Evolutionary conservation across 1,284 basidiomycete genomes (phyloP).

Genomic region (Polyporus tsugae): DNA sequence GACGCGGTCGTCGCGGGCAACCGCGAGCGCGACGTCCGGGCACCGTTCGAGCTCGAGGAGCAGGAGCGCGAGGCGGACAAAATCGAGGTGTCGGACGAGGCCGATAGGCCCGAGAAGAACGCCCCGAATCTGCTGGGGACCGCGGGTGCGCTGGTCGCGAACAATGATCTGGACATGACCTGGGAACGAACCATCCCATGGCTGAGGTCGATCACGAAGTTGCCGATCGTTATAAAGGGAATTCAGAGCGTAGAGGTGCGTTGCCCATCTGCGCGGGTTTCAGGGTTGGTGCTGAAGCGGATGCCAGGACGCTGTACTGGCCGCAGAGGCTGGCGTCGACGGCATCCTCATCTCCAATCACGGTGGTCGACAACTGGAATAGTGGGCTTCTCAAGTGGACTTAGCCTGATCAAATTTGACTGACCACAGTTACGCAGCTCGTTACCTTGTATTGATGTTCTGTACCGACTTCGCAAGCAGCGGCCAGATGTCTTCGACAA

Average conservation of each 20-base stretch:
- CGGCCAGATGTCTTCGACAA: constrained; percentile 81
- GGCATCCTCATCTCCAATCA: constrained; percentile 94
- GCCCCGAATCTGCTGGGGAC: constrained; percentile 61
- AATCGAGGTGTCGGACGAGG: constrained; percentile 35
- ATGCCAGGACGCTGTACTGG: constrained; percentile 82
- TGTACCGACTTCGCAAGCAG: constrained; percentile 76
- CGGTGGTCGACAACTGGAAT: constrained; percentile 89
- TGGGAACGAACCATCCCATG: constrained; percentile 81
- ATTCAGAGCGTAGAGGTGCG: constrained; percentile 80
- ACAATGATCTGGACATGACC: constrained; percentile 76
- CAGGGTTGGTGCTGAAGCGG: constrained; percentile 1
- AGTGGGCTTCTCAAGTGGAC: constrained; percentile 51
- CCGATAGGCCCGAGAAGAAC: constrained; percentile 41
- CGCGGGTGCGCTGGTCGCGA: constrained; percentile 68
- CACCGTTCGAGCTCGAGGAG: constrained; percentile 69
- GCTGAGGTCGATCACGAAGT: constrained; percentile 76
- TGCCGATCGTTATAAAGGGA: constrained; percentile 89
- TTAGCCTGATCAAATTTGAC: background rate
- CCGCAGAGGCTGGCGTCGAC: constrained; percentile 86
- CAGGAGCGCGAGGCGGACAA: constrained; percentile 54
- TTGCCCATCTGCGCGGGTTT: background rate
- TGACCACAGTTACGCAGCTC: constrained; percentile 50
- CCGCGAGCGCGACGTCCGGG: constrained; percentile 81
- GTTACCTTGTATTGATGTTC: constrained; percentile 77
- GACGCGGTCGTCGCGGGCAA: constrained; percentile 90